Base-by-base conservation (phyloP, 2,329 filamentous ascomycete genomes). In the Xylariales sp. region DNA sequence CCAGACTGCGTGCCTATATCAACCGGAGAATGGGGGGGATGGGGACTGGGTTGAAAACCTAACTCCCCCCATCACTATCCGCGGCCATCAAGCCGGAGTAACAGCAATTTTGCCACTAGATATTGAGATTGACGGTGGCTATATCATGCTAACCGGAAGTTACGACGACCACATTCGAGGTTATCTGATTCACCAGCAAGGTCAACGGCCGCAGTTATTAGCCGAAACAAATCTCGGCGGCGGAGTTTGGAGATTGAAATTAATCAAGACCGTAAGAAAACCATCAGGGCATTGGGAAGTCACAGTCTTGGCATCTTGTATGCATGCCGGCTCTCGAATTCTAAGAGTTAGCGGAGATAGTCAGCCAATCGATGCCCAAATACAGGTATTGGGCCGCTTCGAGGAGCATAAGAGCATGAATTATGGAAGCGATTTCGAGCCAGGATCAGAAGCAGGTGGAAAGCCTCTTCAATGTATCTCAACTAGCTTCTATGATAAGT, bases 401-500 rank as follows among this genome's bases (percentile, higher is more conserved):
- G 84, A 88, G 49, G 85, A 91, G 56, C 89, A 96, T 57, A 71
- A 85, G 63, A 95, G 88, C 58, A 95, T 96, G 88, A 95, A 95
- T 53, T 97, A 97, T 58, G 90, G 84, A 6, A 87, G 85, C 50
- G 89, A 90, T 60, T 76, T 80, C 41, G 70, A 76, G 47, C 71
- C 71, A 2, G 52, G 48, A 5, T 45, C 47, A 6, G 51, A 50
- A 40, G 17, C 36, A 37, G 6, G 50, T 53, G 37, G 49, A 46
- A 33, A 55, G 52, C 40, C 62, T 6, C 40, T 70, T 24, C 49
- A 66, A 15, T 75, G 81, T 48, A 66, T 88, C 2, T 85, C 82
- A 16, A 88, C 83, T 1, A 89, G 85, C 56, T 90, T 89, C 49
- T 89, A 89, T 47, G 85, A 89, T 58, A 78, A 72, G 53, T 57